A percentile compares a stretch with the other conserved stretches of the same genome.
phyloP scores from a whole-genome alignment of 1,284 basidiomycete genomes.

The Meira nashicola region DNA sequence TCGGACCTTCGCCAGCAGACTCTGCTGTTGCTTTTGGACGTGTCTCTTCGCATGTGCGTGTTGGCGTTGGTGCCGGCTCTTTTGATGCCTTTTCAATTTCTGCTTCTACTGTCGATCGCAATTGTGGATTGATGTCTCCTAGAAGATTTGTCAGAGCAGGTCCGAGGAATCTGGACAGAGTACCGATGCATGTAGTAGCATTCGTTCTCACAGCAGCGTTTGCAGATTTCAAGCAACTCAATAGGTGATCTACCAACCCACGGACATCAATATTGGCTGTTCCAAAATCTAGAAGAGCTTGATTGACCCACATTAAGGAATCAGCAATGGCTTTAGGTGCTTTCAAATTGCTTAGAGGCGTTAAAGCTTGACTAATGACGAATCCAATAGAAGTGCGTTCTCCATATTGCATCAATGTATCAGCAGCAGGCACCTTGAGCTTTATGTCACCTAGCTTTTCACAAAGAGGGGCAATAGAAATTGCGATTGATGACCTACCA shows the following conservation, averaged over 20 bases:
- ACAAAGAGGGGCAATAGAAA: slow-evolving; percentile 76
- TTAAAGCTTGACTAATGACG: slow-evolving; percentile 71
- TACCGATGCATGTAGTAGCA: slow-evolving; percentile 90
- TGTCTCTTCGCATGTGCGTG: slow-evolving; percentile 29
- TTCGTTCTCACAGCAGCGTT: slow-evolving; percentile 89
- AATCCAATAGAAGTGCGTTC: slow-evolving; percentile 94
- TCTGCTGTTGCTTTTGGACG: slow-evolving; percentile 20
- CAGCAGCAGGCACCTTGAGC: slow-evolving; percentile 93
- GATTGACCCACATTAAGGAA: slow-evolving; percentile 81
- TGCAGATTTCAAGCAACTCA: slow-evolving; percentile 80
- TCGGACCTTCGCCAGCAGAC: slow-evolving; percentile 20
- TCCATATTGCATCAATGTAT: slow-evolving; percentile 72
- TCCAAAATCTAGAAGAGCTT: slow-evolving; percentile 85
- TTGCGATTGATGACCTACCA: slow-evolving; percentile 75
- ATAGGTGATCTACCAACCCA: slow-evolving; percentile 83
- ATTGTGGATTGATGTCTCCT: slow-evolving; percentile 88
- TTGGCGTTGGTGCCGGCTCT: slow-evolving; percentile 72
- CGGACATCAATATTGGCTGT: slow-evolving; percentile 78
- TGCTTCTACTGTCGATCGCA: slow-evolving; percentile 79
- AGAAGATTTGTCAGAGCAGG: slow-evolving; percentile 83
- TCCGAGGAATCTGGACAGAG: slow-evolving; percentile 85
- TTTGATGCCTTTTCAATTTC: slow-evolving; percentile 94
- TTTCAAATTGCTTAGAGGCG: slow-evolving; percentile 57
- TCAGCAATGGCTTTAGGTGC: slow-evolving; percentile 96
- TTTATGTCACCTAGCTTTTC: slow-evolving; percentile 97